Conservation (phyloP, 257 asterid genomes). For the Nemophila menziesii region DNA sequence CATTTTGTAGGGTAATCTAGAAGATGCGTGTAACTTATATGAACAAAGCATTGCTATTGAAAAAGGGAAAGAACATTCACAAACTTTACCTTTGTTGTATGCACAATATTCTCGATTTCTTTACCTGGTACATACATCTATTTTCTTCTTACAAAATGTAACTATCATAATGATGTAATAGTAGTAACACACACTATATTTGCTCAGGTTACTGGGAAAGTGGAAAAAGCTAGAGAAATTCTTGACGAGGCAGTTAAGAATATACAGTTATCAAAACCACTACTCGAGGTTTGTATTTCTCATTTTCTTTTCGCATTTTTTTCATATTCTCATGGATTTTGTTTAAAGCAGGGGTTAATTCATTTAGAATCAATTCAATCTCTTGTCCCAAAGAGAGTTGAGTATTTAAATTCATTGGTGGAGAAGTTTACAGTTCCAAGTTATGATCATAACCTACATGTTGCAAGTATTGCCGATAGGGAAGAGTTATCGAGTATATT, state of each 20-base stretch:
- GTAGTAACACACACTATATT: too few relatives aligned
- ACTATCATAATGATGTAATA: too few relatives aligned
- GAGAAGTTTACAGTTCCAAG: constrained; percentile 52
- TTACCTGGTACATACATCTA: constrained; percentile 58
- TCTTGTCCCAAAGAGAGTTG: constrained; percentile 64
- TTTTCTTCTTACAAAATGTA: too few relatives aligned
- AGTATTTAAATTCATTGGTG: constrained; percentile 67
- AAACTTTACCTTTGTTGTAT: constrained; percentile 61
- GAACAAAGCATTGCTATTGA: constrained; percentile 91
- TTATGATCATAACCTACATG: constrained; percentile 37
- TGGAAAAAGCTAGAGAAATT: constrained; percentile 41
- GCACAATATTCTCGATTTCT: constrained; percentile 88
- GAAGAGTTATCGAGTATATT: constrained; percentile 89
- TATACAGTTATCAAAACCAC: constrained; percentile 70
- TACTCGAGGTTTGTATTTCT: constrained; percentile 57
- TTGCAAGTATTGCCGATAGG: constrained; percentile 64
- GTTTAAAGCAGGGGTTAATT: constrained; percentile 64
- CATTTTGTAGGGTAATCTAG: constrained; percentile 60
- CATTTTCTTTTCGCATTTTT: constrained; percentile 4
- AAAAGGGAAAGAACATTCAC: constrained; percentile 92
- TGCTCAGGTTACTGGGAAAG: constrained; percentile 61
- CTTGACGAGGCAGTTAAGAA: constrained; percentile 59
- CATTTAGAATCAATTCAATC: constrained; percentile 88
- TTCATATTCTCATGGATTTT: background rate
- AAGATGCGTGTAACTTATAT: constrained; percentile 68